Percentiles rank a stretch among this genome's conserved stretches.
These are phyloP conservation scores for Rhynchospora breviuscula DNA, from an alignment of 176 grass and related monocot genomes.

Conservation along the genomic window DNA sequence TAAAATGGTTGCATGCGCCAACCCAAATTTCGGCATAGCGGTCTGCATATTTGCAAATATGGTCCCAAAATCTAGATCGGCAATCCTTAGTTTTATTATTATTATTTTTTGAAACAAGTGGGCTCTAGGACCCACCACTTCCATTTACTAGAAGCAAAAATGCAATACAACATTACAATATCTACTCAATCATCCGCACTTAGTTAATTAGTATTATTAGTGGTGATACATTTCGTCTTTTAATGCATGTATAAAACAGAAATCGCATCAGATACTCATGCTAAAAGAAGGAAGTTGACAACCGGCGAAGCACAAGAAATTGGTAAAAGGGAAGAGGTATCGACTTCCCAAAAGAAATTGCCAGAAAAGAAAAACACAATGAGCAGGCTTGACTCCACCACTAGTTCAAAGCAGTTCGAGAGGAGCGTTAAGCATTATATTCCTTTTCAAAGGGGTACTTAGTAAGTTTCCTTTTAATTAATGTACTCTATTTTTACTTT, in stretches of 20 bases:
- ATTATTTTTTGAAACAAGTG: too few species aligned
- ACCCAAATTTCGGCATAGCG: neutral
- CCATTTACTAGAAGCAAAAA: too few species aligned
- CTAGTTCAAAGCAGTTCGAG: neutral
- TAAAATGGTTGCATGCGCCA: neutral
- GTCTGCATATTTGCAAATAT: neutral
- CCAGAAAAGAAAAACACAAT: neutral
- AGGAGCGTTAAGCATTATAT: neutral
- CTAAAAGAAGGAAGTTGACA: constrained; percentile 4
- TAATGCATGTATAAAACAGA: neutral
- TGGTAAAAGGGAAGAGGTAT: neutral
- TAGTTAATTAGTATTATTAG: too few species aligned
- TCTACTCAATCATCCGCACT: too few species aligned
- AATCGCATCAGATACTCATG: neutral
- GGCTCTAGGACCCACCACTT: too few species aligned
- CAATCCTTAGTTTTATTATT: neutral
- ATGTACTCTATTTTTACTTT: neutral
- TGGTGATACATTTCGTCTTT: neutral
- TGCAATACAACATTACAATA: too few species aligned
- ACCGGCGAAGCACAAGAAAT: neutral
- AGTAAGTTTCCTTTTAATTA: neutral
- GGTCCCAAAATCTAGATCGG: neutral
- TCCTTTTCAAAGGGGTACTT: neutral
- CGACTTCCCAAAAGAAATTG: neutral
- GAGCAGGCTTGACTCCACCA: neutral